Base-by-base conservation (phyloP, 495 filamentous ascomycete genomes). In the Daldinia bambusicola region DNA sequence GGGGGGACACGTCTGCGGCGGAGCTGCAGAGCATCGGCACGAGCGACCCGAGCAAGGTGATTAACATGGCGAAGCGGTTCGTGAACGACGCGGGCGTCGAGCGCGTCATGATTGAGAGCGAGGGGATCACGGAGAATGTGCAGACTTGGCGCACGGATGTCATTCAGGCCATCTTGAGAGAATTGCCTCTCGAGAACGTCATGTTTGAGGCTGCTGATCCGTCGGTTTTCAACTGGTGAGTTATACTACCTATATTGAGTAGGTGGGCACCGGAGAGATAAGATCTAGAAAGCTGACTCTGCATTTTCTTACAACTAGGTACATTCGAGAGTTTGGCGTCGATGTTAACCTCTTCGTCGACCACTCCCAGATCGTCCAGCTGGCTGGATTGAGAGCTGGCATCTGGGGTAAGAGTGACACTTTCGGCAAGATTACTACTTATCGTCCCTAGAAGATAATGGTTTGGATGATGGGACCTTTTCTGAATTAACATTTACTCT, bases 191-290 rank as follows among this genome's bases (percentile, higher is more conserved):
- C 10, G 86, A 88, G 67, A 81, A 80, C 0, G 85, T 89, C 53
- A 89, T 89, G 86, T 89, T 89, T 74, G 86, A 89, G 72, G 86
- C 87, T 26, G 87, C 86, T 1, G 86, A 89, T 56, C 85, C 86
- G 1, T 78, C 55, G 48, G 86, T 88, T 4, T 89, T 85, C 59
- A 87, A 87, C 43, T 89, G 86, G 87, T 89, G 84, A 74, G 70
- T 32, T 18, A 14, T 55, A 8, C 38, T 10, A 4, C 18, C 20
- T 36, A 34, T 14, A 40, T 43, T 8, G 22, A 20, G 6, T 22
- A 9, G 31, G 6, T n/a, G n/a, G n/a, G n/a, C n/a, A n/a, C n/a
- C n/a, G n/a, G n/a, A n/a, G n/a, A n/a, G n/a, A 7, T 20, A 4
- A 18, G 18, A 5, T 22, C 14, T 59, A 37, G 6, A 10, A 45